A percentile compares a stretch with the other conserved stretches of the same genome.
Evolutionary conservation across 768 basidiomycete genomes (phyloP).

Genomic region (Auriscalpium vulgare): DNA sequence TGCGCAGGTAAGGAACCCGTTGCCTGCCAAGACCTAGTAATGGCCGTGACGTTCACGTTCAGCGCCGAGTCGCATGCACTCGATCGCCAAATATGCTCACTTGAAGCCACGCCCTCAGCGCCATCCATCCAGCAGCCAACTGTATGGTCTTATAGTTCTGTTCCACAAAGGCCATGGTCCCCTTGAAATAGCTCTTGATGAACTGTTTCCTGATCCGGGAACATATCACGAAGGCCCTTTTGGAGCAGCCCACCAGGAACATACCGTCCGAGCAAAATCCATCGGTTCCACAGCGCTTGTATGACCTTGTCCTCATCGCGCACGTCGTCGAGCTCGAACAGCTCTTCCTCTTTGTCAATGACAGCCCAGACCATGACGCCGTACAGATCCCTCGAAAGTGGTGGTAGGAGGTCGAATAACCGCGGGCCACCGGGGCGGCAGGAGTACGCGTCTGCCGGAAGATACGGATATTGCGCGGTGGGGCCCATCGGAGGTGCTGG

Average conservation of each 20-base stretch:
- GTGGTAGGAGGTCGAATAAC: slow-evolving; percentile 56
- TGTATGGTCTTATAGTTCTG: slow-evolving; percentile 63
- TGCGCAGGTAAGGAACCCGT: slow-evolving; percentile 41
- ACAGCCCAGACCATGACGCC: slow-evolving; percentile 66
- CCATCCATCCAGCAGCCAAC: slow-evolving; percentile 58
- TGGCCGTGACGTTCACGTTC: background rate
- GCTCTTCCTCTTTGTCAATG: slow-evolving; percentile 66
- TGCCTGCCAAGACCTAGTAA: slow-evolving; percentile 44
- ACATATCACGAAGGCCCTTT: background rate
- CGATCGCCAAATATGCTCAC: slow-evolving; percentile 27
- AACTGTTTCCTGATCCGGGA: slow-evolving; percentile 38
- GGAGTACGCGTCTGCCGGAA: slow-evolving; percentile 39
- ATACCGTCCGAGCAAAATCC: slow-evolving; percentile 60
- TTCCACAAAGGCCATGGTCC: slow-evolving; percentile 46
- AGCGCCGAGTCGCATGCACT: too few relatives aligned
- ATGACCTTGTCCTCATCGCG: slow-evolving; percentile 74
- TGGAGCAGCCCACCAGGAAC: slow-evolving; percentile 2
- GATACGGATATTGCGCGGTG: slow-evolving; percentile 40
- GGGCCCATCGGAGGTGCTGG: slow-evolving; percentile 22
- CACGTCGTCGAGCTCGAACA: slow-evolving; percentile 65
- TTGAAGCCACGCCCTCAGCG: slow-evolving; percentile 52
- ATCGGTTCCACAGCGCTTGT: slow-evolving; percentile 68
- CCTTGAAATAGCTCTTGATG: slow-evolving; percentile 45
- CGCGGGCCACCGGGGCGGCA: slow-evolving; percentile 60
- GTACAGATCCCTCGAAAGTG: slow-evolving; percentile 49